phyloP scores from a whole-genome alignment of 345 rosid genomes.

The Atalantia buxifolia region DNA sequence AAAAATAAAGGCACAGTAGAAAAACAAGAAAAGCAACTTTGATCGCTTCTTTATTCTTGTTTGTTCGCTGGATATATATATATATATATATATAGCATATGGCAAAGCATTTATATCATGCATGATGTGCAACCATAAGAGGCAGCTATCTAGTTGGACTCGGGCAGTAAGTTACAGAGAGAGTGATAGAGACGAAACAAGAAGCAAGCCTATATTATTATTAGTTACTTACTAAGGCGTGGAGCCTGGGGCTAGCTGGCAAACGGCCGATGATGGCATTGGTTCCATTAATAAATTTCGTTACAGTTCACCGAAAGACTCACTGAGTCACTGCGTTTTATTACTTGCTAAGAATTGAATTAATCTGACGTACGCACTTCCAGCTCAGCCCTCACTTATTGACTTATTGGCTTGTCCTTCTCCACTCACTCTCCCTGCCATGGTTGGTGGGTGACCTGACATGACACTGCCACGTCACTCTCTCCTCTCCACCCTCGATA shows the following conservation, averaged over 20 bases:
- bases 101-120: not conserved
- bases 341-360: too few relatives aligned
- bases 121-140: not conserved
- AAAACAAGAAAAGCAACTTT: constrained; percentile 6
- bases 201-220: too few relatives aligned
- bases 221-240: not conserved
- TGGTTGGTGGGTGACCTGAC: constrained; percentile 33
- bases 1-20: not conserved
- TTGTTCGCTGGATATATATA: not conserved
- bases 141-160: not conserved
- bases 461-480: constrained; percentile 20
- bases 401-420: constrained; percentile 15
- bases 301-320: not conserved
- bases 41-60: not conserved
- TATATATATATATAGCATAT: not conserved
- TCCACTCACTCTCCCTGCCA: constrained; percentile 26
- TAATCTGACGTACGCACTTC: not conserved
- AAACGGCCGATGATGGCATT: not conserved
- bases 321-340: too few relatives aligned
- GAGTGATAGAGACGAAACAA: constrained; percentile 7
- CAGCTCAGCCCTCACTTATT: not conserved
- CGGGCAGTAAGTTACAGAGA: not conserved
- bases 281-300: constrained; percentile 3
- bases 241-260: not conserved
- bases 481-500: not conserved